phyloP scores from a whole-genome alignment of 2,329 filamentous ascomycete genomes.

The Ustilaginoidea virens region DNA sequence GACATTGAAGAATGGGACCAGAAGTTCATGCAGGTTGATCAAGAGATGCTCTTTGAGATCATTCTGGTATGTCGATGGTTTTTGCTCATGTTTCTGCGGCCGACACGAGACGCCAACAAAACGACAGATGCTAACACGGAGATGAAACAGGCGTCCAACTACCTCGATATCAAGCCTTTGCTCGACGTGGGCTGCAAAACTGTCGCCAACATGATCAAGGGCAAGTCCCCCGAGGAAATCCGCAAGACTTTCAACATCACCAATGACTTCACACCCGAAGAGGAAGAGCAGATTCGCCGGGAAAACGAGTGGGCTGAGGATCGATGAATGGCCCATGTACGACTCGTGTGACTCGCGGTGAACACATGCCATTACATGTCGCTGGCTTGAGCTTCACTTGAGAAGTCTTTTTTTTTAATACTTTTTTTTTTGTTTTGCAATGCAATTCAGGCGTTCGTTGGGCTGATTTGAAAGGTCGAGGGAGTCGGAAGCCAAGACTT shows the following conservation, averaged over 20 bases:
- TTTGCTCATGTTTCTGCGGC: too few species aligned
- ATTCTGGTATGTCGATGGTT: constrained; percentile 77
- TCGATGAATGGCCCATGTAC: constrained; percentile 33
- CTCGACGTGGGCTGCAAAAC: constrained; percentile 95
- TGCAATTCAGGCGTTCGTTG: constrained; percentile 9
- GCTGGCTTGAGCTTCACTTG: too few species aligned
- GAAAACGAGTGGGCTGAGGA: constrained; percentile 91
- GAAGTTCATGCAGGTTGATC: constrained; percentile 99
- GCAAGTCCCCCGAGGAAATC: constrained; percentile 98
- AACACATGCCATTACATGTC: too few species aligned
- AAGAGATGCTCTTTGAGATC: constrained; percentile 99
- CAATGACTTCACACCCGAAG: constrained; percentile 97
- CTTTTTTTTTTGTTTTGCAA: too few species aligned
- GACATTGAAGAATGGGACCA: constrained; percentile 99
- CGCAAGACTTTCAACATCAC: constrained; percentile 99
- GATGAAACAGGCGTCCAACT: constrained; percentile 77
- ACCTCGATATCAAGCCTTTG: constrained; percentile 95
- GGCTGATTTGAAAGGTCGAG: constrained; percentile 5
- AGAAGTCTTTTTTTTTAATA: too few species aligned
- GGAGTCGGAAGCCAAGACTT: too few species aligned
- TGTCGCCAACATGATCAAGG: constrained; percentile 99
- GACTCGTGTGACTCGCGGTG: too few species aligned
- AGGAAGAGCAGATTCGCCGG: constrained; percentile 91
- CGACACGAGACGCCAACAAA: too few species aligned
- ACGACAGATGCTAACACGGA: too few species aligned